phyloP scores from a whole-genome alignment of 352 stramenopile genomes.

The Salisapilia sapeloensis region DNA sequence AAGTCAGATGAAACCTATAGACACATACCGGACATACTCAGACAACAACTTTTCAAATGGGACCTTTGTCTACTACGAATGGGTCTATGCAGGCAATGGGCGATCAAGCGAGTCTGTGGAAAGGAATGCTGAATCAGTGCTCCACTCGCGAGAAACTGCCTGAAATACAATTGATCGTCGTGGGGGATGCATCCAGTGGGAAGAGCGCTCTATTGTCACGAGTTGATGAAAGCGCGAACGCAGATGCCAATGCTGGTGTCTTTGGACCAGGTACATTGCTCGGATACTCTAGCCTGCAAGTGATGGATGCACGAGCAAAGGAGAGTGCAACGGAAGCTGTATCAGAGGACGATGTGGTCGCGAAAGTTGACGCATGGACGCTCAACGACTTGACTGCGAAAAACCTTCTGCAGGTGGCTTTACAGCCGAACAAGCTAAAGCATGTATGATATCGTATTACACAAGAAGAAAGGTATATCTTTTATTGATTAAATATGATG shows the following conservation, averaged over 20 bases:
- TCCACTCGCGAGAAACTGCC: conserved; percentile 63
- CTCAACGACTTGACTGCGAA: conserved; percentile 52
- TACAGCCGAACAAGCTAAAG: conserved; percentile 35
- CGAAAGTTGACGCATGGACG: conserved; percentile 59
- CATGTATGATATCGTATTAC: conserved; percentile 7
- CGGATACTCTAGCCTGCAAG: conserved; percentile 38
- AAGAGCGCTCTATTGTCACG: conserved; percentile 50
- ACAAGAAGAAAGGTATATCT: background rate
- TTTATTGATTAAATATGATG: background rate
- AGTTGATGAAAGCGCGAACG: conserved; percentile 16
- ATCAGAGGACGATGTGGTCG: conserved; percentile 49
- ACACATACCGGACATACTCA: no score
- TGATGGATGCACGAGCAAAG: conserved; percentile 44
- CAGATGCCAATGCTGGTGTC: background rate
- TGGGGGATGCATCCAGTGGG: conserved; percentile 52
- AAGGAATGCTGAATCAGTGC: conserved; percentile 70
- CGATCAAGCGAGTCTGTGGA: conserved; percentile 37
- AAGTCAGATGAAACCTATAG: no score
- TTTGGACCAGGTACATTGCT: conserved; percentile 27
- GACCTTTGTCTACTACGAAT: no score
- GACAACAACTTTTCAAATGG: no score
- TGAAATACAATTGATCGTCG: conserved; percentile 40
- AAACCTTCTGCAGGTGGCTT: conserved; percentile 44
- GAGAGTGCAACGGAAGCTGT: conserved; percentile 19
- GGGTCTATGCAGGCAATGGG: no score